These are phyloP conservation scores for Coemansia sp. DNA, from an alignment of 192 early-diverging fungal species.

Conservation along the genomic window DNA sequence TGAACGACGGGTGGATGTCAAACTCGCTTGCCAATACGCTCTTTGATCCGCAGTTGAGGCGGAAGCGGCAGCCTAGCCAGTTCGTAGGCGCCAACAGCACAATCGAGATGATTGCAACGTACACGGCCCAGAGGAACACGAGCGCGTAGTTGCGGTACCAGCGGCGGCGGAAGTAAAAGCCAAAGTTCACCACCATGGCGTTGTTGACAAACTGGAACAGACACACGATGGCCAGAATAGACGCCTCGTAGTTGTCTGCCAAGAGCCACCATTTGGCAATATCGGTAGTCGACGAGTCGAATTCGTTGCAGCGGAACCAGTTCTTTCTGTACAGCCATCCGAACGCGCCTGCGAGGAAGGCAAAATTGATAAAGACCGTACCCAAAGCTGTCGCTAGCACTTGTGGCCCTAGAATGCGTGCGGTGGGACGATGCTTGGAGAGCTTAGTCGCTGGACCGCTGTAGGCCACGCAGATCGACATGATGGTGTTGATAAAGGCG, in stretches of 20 bases:
- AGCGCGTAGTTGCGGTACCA: conserved; percentile 65
- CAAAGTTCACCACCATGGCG: conserved; percentile 67
- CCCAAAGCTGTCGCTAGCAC: conserved; percentile 65
- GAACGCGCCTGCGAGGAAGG: conserved; percentile 59
- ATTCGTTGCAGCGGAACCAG: conserved; percentile 72
- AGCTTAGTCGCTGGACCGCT: conserved; percentile 61
- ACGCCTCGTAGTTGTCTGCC: conserved; percentile 73
- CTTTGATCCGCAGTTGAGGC: conserved; percentile 69
- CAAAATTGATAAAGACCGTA: conserved; percentile 66
- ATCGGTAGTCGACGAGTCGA: conserved; percentile 63
- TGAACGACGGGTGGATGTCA: conserved; percentile 19
- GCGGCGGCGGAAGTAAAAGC: conserved; percentile 61
- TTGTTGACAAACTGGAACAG: conserved; percentile 72
- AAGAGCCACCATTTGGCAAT: conserved; percentile 74
- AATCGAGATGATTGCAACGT: conserved; percentile 57
- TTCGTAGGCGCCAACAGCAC: conserved; percentile 65
- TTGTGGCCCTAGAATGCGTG: conserved; percentile 71
- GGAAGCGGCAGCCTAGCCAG: conserved; percentile 59
- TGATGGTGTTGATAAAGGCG: conserved; percentile 62
- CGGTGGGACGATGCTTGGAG: conserved; percentile 64
- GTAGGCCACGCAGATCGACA: conserved; percentile 66
- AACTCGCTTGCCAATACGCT: conserved; percentile 22
- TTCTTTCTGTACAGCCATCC: conserved; percentile 59
- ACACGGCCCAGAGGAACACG: conserved; percentile 55
- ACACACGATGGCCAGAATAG: conserved; percentile 57